Evolutionary conservation across 1,284 basidiomycete genomes (phyloP).

Genomic region (Blastosporella zonata): DNA sequence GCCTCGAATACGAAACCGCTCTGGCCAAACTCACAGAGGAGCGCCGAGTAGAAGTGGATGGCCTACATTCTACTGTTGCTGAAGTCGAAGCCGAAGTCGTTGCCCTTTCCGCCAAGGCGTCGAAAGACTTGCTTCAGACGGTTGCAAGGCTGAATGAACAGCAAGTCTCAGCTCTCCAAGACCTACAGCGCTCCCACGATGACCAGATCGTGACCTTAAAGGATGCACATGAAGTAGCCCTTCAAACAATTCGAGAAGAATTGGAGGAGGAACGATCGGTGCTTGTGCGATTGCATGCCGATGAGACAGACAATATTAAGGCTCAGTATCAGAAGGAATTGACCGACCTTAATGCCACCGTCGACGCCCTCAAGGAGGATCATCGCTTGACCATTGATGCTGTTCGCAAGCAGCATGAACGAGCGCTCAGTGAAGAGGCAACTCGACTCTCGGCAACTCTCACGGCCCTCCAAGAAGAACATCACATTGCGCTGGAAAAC

Average conservation of each 20-base stretch:
- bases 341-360: constrained; percentile 38
- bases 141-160: constrained; percentile 51
- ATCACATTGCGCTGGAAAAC: constrained; percentile 10
- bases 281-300: constrained; percentile 25
- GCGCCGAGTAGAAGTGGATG: constrained; percentile 48
- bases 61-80: constrained; percentile 42
- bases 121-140: constrained; percentile 49
- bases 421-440: constrained; percentile 22
- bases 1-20: constrained; percentile 44
- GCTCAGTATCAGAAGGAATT: constrained; percentile 44
- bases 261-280: constrained; percentile 26
- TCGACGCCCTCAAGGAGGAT: constrained; percentile 43
- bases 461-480: constrained; percentile 12
- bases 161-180: constrained; percentile 52
- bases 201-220: constrained; percentile 48
- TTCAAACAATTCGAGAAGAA: constrained; percentile 27
- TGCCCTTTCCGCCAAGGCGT: constrained; percentile 35
- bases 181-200: constrained; percentile 53
- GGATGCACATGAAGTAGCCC: constrained; percentile 36
- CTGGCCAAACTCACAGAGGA: constrained; percentile 49
- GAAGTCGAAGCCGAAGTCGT: constrained; percentile 45
- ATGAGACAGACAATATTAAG: constrained; percentile 34
- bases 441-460: constrained; percentile 16
- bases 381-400: constrained; percentile 23
- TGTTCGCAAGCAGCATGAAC: constrained; percentile 19